Evolutionary conservation across 129 eudicot species (phyloP).

Genomic region (Scalesia atractyloides): DNA sequence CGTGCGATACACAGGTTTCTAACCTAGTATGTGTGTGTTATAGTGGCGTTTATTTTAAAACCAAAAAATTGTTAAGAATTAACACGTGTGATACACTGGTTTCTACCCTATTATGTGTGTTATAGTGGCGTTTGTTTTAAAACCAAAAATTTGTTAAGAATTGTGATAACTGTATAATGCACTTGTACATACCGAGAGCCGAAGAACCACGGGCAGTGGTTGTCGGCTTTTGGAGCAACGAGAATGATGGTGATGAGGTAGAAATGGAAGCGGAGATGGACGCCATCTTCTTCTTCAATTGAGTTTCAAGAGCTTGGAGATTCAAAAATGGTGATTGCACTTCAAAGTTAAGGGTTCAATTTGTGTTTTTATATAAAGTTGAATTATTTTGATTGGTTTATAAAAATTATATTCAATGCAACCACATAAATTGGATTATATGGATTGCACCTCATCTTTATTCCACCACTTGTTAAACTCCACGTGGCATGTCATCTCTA

Average conservation of each 20-base stretch:
- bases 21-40: not conserved
- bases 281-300: slow-evolving; percentile 53
- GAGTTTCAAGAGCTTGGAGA: slow-evolving; percentile 32
- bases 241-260: slow-evolving; percentile 43
- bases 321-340: slow-evolving; percentile 13
- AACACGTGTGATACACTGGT: no score
- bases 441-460: slow-evolving; percentile 56
- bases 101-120: no score
- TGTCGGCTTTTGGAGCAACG: slow-evolving; percentile 37
- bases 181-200: slow-evolving; percentile 19
- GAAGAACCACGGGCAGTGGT: slow-evolving; percentile 20
- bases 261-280: slow-evolving; percentile 78
- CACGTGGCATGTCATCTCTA: slow-evolving; percentile 46
- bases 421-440: slow-evolving; percentile 69
- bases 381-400: slow-evolving; percentile 26
- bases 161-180: no score
- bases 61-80: no score
- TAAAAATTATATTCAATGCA: slow-evolving; percentile 18
- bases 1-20: no score
- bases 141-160: no score
- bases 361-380: slow-evolving; percentile 39
- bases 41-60: not conserved
- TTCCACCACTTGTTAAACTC: slow-evolving; percentile 48
- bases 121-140: not conserved
- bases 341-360: slow-evolving; percentile 14